Conservation (phyloP, 352 stramenopile species). For the Globisporangium lucens region DNA sequence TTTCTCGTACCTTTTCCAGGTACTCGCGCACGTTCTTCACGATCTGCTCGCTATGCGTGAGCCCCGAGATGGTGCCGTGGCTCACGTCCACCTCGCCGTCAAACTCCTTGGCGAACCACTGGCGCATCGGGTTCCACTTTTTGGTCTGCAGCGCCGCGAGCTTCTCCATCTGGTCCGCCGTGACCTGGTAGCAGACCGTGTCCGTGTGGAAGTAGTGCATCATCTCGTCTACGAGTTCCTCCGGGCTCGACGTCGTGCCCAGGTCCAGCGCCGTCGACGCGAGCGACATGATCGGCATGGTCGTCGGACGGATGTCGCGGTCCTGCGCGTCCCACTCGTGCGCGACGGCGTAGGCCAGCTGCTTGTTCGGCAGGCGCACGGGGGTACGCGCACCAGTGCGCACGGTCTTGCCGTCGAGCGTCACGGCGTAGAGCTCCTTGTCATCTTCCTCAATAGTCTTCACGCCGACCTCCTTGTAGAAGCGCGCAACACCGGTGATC, state of each 20-base stretch:
- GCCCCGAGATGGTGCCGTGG: slow-evolving; percentile 66
- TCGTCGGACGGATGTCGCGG: slow-evolving; percentile 66
- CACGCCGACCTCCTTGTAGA: slow-evolving; percentile 82
- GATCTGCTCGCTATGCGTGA: slow-evolving; percentile 61
- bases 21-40: slow-evolving; percentile 58
- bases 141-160: slow-evolving; percentile 78
- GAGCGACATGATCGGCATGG: slow-evolving; percentile 88
- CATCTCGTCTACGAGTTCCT: slow-evolving; percentile 74
- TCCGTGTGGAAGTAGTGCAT: slow-evolving; percentile 86
- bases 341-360: slow-evolving; percentile 68
- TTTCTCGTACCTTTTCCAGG: slow-evolving; percentile 44
- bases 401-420: slow-evolving; percentile 78
- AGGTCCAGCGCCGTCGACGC: slow-evolving; percentile 79
- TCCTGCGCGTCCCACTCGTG: slow-evolving; percentile 85
- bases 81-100: slow-evolving; percentile 78
- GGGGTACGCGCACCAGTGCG: slow-evolving; percentile 68
- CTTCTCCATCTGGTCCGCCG: slow-evolving; percentile 77
- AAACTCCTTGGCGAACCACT: slow-evolving; percentile 79
- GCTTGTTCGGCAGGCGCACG: slow-evolving; percentile 56
- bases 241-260: slow-evolving; percentile 43
- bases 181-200: slow-evolving; percentile 88
- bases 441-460: slow-evolving; percentile 39
- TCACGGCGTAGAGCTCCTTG: slow-evolving; percentile 53
- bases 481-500: slow-evolving; percentile 75
- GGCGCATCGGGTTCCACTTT: slow-evolving; percentile 81